phyloP scores from a whole-genome alignment of 1,284 basidiomycete species.

The Fistulinella cinereoalba region DNA sequence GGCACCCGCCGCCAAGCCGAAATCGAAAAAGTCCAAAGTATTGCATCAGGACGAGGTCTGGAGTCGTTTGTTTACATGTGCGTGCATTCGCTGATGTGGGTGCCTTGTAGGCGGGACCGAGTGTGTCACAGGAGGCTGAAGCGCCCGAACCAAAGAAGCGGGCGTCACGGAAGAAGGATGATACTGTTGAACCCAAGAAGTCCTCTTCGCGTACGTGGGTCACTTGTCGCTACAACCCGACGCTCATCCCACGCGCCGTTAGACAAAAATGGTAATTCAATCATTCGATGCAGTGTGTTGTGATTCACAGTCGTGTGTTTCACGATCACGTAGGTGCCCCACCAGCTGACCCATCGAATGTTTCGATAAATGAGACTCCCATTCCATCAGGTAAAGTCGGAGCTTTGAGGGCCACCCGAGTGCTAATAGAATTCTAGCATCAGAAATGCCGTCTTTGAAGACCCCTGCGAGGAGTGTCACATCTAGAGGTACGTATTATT shows the following conservation, averaged over 20 bases:
- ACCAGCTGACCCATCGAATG: background rate
- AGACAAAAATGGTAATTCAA: conserved; percentile 12
- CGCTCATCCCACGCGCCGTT: conserved; percentile 3
- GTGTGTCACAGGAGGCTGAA: background rate
- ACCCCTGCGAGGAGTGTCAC: background rate
- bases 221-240: background rate
- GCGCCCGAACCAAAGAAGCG: conserved; percentile 1
- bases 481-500: conserved; percentile 12
- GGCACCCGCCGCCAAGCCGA: background rate
- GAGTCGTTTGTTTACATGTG: background rate
- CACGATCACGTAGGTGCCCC: conserved; percentile 8
- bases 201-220: conserved; percentile 14
- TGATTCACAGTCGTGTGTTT: background rate
- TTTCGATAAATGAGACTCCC: background rate
- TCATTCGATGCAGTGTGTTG: background rate
- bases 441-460: background rate
- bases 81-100: conserved; percentile 1
- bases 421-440: conserved; percentile 6
- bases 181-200: background rate
- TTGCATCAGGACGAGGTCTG: conserved; percentile 12
- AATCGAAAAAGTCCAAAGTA: background rate
- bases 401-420: background rate
- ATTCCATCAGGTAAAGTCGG: conserved; percentile 13
- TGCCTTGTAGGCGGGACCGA: conserved; percentile 8
- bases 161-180: conserved; percentile 15